Evolutionary conservation across 305 asterid species (phyloP).

Genomic region (Striga hermonthica): DNA sequence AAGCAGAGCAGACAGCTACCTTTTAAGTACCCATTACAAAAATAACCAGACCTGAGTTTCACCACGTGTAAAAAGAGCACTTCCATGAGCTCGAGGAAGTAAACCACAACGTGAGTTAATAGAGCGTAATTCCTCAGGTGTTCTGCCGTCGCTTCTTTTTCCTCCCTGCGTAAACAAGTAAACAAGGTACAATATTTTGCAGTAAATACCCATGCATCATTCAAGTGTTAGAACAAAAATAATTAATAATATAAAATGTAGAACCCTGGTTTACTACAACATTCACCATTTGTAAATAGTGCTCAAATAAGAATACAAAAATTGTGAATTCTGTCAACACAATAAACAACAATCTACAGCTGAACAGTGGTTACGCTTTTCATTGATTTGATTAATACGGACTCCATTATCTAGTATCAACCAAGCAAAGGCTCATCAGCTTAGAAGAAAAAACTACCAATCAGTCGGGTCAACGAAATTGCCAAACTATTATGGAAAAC

Average conservation of each 20-base stretch:
- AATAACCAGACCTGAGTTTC: conserved; percentile 80
- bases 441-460: conserved; percentile 9
- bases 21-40: conserved; percentile 25
- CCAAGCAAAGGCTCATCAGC: conserved; percentile 15
- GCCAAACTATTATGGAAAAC: conserved; percentile 9
- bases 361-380: conserved; percentile 12
- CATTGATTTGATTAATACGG: conserved; percentile 14
- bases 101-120: conserved; percentile 81
- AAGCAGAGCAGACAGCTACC: conserved; percentile 1
- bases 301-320: conserved; percentile 8
- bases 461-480: conserved; percentile 14
- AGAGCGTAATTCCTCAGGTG: conserved; percentile 65
- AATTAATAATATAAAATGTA: conserved; percentile 8
- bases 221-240: conserved; percentile 23
- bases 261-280: background rate
- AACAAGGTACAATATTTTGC: conserved; percentile 1
- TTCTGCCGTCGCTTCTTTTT: conserved; percentile 92
- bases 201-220: conserved; percentile 13
- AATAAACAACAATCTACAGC: conserved; percentile 17
- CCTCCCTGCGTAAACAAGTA: conserved; percentile 55
- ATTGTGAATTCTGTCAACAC: conserved; percentile 14
- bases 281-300: conserved; percentile 17
- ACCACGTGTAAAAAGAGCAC: conserved; percentile 97
- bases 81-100: conserved; percentile 99
- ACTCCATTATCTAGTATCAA: background rate